These are phyloP conservation scores for Phytopythium delawarense DNA, from an alignment of 352 stramenopile genomes.

Conservation along the genomic window DNA sequence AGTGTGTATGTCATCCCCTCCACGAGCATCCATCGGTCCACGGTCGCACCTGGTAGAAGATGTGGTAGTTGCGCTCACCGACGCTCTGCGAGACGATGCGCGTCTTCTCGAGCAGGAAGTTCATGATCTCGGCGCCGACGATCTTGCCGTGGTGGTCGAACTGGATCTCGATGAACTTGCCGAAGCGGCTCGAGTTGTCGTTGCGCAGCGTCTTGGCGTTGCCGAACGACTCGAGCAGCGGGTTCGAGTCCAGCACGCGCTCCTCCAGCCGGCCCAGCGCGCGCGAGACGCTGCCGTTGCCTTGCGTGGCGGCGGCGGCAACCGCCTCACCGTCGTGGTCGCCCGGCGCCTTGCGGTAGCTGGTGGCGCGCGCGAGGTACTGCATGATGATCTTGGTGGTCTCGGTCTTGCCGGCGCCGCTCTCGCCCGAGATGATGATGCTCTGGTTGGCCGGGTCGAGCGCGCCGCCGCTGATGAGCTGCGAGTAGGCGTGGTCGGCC, in stretches of 20 bases:
- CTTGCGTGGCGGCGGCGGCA: constrained; percentile 22
- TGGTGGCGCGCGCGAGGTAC: constrained; percentile 78
- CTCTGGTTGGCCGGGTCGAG: constrained; percentile 85
- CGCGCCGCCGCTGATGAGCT: constrained; percentile 81
- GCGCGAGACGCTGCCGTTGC: constrained; percentile 85
- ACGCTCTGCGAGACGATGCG: constrained; percentile 86
- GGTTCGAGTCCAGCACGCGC: constrained; percentile 85
- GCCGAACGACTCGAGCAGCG: constrained; percentile 87
- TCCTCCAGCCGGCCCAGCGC: constrained; percentile 85
- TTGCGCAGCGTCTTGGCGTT: constrained; percentile 95
- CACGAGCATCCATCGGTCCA: constrained; percentile 6
- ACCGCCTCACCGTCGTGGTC: constrained; percentile 29
- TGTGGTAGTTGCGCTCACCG: constrained; percentile 96
- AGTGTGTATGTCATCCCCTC: constrained; percentile 1
- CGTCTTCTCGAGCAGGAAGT: constrained; percentile 91
- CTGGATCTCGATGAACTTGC: constrained; percentile 97
- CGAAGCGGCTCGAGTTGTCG: constrained; percentile 96
- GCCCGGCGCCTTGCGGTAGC: constrained; percentile 48
- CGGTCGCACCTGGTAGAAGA: constrained; percentile 93
- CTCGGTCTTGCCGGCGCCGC: constrained; percentile 88
- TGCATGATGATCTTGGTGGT: constrained; percentile 93
- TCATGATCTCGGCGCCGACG: constrained; percentile 87
- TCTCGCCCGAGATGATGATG: constrained; percentile 93
- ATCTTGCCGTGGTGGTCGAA: constrained; percentile 93
- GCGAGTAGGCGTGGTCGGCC: constrained; percentile 86